Base-by-base conservation (phyloP, 2,329 filamentous ascomycete species). In the Arthrobotrys entomopaga region DNA sequence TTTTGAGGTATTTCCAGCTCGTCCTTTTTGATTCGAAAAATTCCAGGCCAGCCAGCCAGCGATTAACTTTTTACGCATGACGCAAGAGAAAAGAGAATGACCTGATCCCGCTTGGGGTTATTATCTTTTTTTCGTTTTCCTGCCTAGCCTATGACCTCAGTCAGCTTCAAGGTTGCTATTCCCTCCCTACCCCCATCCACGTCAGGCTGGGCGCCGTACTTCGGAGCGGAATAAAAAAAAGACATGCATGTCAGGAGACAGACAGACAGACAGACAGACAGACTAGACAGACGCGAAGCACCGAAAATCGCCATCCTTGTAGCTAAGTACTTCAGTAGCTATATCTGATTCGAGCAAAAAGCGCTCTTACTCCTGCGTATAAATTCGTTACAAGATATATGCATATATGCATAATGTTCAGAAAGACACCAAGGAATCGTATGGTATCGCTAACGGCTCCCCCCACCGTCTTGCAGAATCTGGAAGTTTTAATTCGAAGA, bases 1-100 rank as follows among this genome's bases (percentile, higher is more conserved):
- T 29, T 73, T 29, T 73, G 67, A 65, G 60, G 67, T 73, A 65
- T 73, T 65, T 65, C 54, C 64, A 53, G 29, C 29, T 34, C 29
- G 29, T 10, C 29, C 29, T 7, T 34, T 34, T 34, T 34, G 6
- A 34, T 34, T 34, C 29, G 29, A 34, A 2, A 29, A 29, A 29
- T 29, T 38, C 63, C 42, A 29, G 53, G 34, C 20, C 16, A n/a
- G n/a, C 16, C 11, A 13, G 7, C 19, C 16, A 49, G 11, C 16
- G 53, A 57, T 8, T 57, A 57, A n/a, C 6, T 40, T 38, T 22
- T 46, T 38, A 65, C 65, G 60, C 61, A 65, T 65, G 67, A 73
- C 60, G 67, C 61, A 73, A 73, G 67, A 65, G 10, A 13, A 46
- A 29, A 42, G 49, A 16, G 22, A 49, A 58, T 56, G 24, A 57